phyloP scores from a whole-genome alignment of 2,329 filamentous ascomycete species.

The Pseudogymnoascus sp. region DNA sequence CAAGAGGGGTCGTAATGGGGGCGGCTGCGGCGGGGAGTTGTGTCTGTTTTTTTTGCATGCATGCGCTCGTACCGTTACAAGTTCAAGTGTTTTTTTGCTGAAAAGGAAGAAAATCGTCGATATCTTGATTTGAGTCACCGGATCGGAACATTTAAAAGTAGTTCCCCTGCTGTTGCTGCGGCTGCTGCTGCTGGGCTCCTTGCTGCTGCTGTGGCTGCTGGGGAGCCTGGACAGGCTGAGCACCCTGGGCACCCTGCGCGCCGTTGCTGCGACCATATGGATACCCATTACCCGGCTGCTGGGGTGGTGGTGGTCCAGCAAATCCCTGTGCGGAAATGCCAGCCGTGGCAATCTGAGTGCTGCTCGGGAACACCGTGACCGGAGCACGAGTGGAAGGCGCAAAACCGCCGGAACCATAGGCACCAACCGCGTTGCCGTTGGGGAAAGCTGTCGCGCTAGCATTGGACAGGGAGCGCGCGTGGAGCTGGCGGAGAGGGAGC shows the following conservation, averaged over 20 bases:
- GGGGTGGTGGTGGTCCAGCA: neutral
- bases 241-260: neutral
- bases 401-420: constrained; percentile 18
- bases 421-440: constrained; percentile 18
- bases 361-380: neutral
- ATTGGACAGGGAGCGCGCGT: constrained; percentile 27
- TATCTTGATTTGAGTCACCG: constrained; percentile 5
- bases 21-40: neutral
- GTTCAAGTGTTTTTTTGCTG: constrained; percentile 1
- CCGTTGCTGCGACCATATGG: constrained; percentile 1
- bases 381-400: neutral
- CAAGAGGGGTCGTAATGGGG: neutral
- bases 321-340: neutral
- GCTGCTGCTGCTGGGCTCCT: neutral
- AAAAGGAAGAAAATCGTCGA: constrained; percentile 7
- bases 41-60: neutral
- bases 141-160: neutral
- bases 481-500: constrained; percentile 20
- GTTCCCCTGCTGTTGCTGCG: neutral
- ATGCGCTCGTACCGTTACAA: constrained; percentile 9
- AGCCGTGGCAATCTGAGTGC: neutral
- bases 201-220: constrained; percentile 5
- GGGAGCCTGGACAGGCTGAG: neutral
- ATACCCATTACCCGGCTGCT: constrained; percentile 1
- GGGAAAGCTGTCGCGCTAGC: constrained; percentile 22